A percentile compares a stretch with the other conserved stretches of the same genome.
Conservation (phyloP, 352 stramenopile genomes). For the Pythium guiyangense region DNA sequence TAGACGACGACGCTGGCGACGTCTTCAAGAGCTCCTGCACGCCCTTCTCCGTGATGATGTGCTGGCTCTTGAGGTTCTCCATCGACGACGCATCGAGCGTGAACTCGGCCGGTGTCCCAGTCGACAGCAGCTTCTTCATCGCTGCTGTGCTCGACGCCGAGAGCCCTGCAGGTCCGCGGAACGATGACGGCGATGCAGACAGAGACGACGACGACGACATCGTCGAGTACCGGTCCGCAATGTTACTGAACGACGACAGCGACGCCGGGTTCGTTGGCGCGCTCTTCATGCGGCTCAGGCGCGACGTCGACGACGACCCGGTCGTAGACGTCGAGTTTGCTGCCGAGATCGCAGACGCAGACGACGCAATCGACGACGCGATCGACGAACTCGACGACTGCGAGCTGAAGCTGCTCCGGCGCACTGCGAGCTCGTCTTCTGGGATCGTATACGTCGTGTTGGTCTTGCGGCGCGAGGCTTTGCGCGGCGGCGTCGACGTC, state of each 20-base stretch:
- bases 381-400: constrained; percentile 46
- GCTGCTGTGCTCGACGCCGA: constrained; percentile 21
- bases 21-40: constrained; percentile 61
- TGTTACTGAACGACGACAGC: constrained; percentile 14
- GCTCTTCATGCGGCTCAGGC: constrained; percentile 7
- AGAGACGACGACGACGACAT: constrained; percentile 23
- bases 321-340: constrained; percentile 11
- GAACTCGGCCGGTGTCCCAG: constrained; percentile 37
- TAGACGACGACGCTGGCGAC: constrained; percentile 27
- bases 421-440: constrained; percentile 36
- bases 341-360: constrained; percentile 10
- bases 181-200: constrained; percentile 20
- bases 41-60: constrained; percentile 52
- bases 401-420: constrained; percentile 43
- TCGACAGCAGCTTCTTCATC: constrained; percentile 38
- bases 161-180: constrained; percentile 2
- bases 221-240: constrained; percentile 15
- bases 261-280: neutral
- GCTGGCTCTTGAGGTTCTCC: constrained; percentile 62
- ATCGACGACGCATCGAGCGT: constrained; percentile 34
- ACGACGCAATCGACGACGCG: constrained; percentile 15
- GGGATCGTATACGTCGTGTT: constrained; percentile 23
- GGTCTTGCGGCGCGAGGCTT: constrained; percentile 4
- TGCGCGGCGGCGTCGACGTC: constrained; percentile 1
- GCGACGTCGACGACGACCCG: constrained; percentile 5